Percentiles rank a stretch among this genome's conserved stretches.
phyloP scores from a whole-genome alignment of 345 rosid genomes.

The Camelina neglecta region DNA sequence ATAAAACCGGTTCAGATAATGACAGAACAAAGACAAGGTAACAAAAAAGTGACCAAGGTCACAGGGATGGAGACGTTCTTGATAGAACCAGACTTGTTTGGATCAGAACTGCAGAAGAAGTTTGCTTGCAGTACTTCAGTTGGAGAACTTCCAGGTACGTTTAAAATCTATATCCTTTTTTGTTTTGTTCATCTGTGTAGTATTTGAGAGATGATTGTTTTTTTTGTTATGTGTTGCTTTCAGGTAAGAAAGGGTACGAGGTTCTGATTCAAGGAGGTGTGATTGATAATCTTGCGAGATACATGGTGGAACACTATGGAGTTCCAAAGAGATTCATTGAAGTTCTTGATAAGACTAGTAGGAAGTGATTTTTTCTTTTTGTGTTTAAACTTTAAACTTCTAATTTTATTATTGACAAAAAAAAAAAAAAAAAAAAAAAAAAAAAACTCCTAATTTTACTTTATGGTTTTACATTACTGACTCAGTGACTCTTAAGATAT shows the following conservation, averaged over 20 bases:
- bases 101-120: constrained; percentile 97
- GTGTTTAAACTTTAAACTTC: constrained; percentile 6
- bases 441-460: constrained; percentile 3
- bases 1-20: constrained; percentile 79
- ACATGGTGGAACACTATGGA: constrained; percentile 83
- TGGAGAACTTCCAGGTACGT: constrained; percentile 81
- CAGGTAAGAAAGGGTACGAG: constrained; percentile 94
- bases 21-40: constrained; percentile 92
- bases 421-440: too few species aligned
- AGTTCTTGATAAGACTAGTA: constrained; percentile 95
- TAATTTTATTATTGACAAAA: too few species aligned
- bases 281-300: constrained; percentile 79
- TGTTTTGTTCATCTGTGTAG: background rate
- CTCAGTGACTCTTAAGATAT: background rate
- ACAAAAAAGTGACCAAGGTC: constrained; percentile 85
- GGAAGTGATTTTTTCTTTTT: constrained; percentile 49
- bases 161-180: background rate
- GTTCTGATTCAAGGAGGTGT: constrained; percentile 95
- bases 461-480: background rate
- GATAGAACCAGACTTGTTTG: constrained; percentile 82
- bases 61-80: constrained; percentile 81
- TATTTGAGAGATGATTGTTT: constrained; percentile 18
- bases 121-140: constrained; percentile 93
- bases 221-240: constrained; percentile 31
- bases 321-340: constrained; percentile 86